Evolutionary conservation across 78 protist species (phyloP), one percentile per base, ranked within the genome.

Genomic region (Dictyostelium intermedium): DNA sequence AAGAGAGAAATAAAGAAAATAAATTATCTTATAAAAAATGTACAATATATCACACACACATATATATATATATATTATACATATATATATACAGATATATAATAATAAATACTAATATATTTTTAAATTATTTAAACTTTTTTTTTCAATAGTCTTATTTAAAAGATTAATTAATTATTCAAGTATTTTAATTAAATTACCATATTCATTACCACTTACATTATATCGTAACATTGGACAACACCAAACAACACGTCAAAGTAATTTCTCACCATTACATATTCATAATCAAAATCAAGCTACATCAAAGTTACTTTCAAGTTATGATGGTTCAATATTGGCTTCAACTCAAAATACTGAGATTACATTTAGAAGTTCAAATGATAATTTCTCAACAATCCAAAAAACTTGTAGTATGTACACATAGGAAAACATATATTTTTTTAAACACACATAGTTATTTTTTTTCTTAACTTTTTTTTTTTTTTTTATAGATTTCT

Each of bases 381-480:
- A 89, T 80, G 93, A 89, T 66, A 80, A 89, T 30, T 89, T 89
- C 37, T 47, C 78, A 35, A 63, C 93, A 20, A 89, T 89, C 35
- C 85, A 80, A 80, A 80, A 78, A 25, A 35, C 45, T 80, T 89
- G 93, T 66, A 80, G 85, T 80, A 84, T 43, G 30, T 70, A 43
- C 27, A 69, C 20, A 27, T 27, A 69, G n/a, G n/a, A n/a, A n/a
- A n/a, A n/a, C n/a, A n/a, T n/a, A n/a, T n/a, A n/a, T n/a, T n/a
- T n/a, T n/a, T n/a, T n/a, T 23, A 69, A 3, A 2, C 43, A 5
- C 43, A 39, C 4, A 5, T 4, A 39, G 43, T 2, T 39, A 6
- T 39, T 39, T 39, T 39, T 39, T 39, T 39, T 39, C 4, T 4
- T 39, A 39, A 39, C 43, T 63, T 25, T 63, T 25, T 63, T 7